Evolutionary conservation across 331 rosid genomes (phyloP).

Genomic region (Quercus tomentella): DNA sequence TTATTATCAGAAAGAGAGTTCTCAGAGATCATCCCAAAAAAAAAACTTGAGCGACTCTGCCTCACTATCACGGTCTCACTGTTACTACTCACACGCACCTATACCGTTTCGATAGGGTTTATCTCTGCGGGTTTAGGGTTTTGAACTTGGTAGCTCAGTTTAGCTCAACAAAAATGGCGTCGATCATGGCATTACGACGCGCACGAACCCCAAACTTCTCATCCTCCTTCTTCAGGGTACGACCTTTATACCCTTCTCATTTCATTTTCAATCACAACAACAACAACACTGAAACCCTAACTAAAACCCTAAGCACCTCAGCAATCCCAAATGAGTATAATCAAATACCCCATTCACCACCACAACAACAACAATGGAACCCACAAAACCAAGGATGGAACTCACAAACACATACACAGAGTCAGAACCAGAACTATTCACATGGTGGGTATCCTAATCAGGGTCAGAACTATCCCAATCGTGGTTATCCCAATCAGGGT

Average conservation of each 20-base stretch:
- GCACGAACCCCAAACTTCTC: neutral
- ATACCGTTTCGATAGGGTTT: neutral
- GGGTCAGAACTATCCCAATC: conserved; percentile 27
- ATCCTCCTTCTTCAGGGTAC: neutral
- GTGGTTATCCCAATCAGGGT: conserved; percentile 11
- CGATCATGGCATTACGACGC: neutral
- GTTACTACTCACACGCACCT: too few relatives aligned
- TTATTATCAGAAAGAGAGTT: too few relatives aligned
- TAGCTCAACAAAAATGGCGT: too few relatives aligned
- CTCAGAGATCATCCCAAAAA: too few relatives aligned
- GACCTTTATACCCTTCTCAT: neutral
- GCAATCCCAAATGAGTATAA: neutral
- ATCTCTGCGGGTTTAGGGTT: neutral
- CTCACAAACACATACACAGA: neutral
- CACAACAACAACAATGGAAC: neutral
- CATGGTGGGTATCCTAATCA: conserved; percentile 25
- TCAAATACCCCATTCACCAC: neutral
- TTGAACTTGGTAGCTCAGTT: neutral
- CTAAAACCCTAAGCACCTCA: neutral
- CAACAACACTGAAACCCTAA: neutral
- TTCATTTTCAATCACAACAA: neutral
- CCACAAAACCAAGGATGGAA: neutral
- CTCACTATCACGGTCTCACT: neutral
- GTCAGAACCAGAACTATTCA: neutral
- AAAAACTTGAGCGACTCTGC: too few relatives aligned